Conservation (phyloP, 768 basidiomycete genomes). For the Amanita jacksonii region DNA sequence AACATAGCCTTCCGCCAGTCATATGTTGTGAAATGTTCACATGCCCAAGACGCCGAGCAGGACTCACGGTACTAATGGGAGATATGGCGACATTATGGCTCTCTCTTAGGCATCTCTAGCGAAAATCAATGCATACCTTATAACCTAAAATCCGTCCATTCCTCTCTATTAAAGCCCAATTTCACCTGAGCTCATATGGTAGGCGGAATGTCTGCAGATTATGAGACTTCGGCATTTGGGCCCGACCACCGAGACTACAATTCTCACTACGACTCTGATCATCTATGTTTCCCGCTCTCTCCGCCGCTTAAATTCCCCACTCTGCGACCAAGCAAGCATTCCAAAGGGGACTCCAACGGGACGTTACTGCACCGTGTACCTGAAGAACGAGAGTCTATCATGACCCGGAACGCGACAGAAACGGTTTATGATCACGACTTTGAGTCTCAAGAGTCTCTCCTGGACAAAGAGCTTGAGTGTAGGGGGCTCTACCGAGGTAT, state of each 20-base stretch:
- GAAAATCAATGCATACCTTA: no score
- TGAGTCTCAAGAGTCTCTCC: not conserved
- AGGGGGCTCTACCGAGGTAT: conserved; percentile 25
- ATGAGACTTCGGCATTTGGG: not conserved
- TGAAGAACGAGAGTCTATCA: not conserved
- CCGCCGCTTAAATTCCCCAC: not conserved
- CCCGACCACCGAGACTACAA: no score
- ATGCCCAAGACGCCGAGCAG: not conserved
- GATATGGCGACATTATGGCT: no score
- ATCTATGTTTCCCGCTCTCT: not conserved
- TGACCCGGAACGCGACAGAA: not conserved
- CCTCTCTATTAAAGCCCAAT: no score
- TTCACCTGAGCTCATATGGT: no score
- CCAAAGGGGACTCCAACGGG: not conserved
- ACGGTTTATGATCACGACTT: not conserved
- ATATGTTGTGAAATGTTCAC: not conserved
- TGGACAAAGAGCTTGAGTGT: conserved; percentile 23
- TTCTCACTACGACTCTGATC: no score
- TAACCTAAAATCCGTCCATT: no score
- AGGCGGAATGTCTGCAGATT: no score
- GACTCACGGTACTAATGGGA: no score
- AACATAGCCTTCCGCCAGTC: no score
- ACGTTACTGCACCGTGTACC: conserved; percentile 1
- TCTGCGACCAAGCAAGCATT: not conserved
- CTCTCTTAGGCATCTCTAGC: no score